Conservation (phyloP, 1,284 basidiomycete species). For the Cryptococcus floricola region DNA sequence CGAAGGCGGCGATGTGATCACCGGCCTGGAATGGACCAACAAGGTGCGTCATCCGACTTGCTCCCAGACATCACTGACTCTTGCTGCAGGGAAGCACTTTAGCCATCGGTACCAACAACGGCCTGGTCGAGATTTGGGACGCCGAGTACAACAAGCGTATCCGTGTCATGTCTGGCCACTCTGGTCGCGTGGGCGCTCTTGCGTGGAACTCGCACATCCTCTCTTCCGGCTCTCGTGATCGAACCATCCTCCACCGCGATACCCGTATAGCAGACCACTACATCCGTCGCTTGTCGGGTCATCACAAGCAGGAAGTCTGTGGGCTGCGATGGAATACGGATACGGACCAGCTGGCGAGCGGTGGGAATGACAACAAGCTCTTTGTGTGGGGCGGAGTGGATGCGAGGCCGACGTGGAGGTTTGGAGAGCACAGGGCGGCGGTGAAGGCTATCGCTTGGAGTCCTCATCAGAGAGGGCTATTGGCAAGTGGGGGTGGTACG, state of each 20-base stretch:
- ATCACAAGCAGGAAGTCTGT: constrained; percentile 92
- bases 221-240: constrained; percentile 86
- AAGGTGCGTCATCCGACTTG: constrained; percentile 54
- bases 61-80: neutral
- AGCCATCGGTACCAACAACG: constrained; percentile 85
- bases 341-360: constrained; percentile 77
- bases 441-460: constrained; percentile 99
- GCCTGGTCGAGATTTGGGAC: constrained; percentile 90
- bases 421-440: constrained; percentile 93
- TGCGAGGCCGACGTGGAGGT: constrained; percentile 77
- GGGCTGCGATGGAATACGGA: constrained; percentile 85
- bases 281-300: constrained; percentile 69
- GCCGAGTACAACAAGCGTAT: constrained; percentile 71
- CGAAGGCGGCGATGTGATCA: constrained; percentile 61
- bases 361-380: constrained; percentile 98
- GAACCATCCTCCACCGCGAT: constrained; percentile 86
- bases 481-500: constrained; percentile 96
- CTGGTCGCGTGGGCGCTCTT: constrained; percentile 82
- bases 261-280: constrained; percentile 69
- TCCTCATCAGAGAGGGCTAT: constrained; percentile 83
- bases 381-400: constrained; percentile 82
- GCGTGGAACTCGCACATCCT: constrained; percentile 91
- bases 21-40: constrained; percentile 88
- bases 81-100: constrained; percentile 68
- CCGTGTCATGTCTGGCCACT: constrained; percentile 79